These are phyloP conservation scores for Aureobasidium sp. DNA, from an alignment of 2,329 filamentous ascomycete species.

Conservation along the genomic window DNA sequence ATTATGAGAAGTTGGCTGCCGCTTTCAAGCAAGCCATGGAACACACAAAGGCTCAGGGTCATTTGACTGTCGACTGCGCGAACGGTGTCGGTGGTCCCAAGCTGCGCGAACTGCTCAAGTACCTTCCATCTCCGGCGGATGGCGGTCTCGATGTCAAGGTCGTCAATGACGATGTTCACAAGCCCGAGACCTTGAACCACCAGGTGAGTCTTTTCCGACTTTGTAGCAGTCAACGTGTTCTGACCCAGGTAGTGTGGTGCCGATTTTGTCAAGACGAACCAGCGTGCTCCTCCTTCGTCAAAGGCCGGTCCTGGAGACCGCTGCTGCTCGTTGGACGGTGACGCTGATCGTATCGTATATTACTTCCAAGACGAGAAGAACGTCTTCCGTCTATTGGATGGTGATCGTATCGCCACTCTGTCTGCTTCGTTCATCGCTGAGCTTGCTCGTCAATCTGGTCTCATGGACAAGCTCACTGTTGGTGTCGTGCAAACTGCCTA, in stretches of 20 bases:
- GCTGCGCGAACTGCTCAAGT: conserved; percentile 76
- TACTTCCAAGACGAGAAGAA: conserved; percentile 81
- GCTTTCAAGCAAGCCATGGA: conserved; percentile 81
- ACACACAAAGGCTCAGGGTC: conserved; percentile 64
- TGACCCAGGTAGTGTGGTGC: conserved; percentile 64
- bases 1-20: conserved; percentile 83
- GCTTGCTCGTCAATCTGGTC: conserved; percentile 69
- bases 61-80: conserved; percentile 84
- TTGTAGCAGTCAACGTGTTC: neutral
- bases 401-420: conserved; percentile 92
- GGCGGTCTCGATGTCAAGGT: conserved; percentile 74
- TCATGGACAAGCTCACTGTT: conserved; percentile 75
- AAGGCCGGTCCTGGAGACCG: conserved; percentile 70
- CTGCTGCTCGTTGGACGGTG: conserved; percentile 87
- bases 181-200: conserved; percentile 80
- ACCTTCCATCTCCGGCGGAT: conserved; percentile 60
- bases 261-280: conserved; percentile 95
- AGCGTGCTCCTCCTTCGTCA: conserved; percentile 77
- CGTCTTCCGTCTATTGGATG: conserved; percentile 87
- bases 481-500: conserved; percentile 97
- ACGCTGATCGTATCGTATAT: conserved; percentile 92
- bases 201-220: conserved; percentile 55
- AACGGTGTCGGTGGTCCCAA: conserved; percentile 96
- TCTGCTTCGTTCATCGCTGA: conserved; percentile 91
- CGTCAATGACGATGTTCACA: conserved; percentile 87